Evolutionary conservation across 2,329 filamentous ascomycete species (phyloP), one percentile per base, ranked within the genome.

Genomic region (Fusarium tanahbumbuense): DNA sequence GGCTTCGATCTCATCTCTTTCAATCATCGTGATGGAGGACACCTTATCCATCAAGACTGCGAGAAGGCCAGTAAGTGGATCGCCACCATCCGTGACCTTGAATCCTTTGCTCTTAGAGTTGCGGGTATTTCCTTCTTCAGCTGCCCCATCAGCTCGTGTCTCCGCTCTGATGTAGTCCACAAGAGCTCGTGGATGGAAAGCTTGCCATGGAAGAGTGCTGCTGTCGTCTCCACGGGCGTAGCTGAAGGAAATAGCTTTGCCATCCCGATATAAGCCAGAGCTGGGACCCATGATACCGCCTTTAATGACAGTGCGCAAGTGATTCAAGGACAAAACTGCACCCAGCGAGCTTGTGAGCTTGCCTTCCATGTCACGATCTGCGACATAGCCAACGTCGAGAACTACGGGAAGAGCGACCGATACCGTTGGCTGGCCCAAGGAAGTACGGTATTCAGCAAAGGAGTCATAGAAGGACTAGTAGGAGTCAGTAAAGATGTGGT

Each of bases 21-120:
- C 5, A 64, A 69, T 59, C 64, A 67, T 67, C 2, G 66, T 67
- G 11, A 67, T 68, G 22, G 49, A 40, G 13, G 62, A 59, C 15
- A 68, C 58, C 44, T 67, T 66, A n/a, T 28, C 34, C 34, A 37
- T 37, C 10, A 37, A 7, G 3, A 37, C 34, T n/a, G 34, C 34
- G 18, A 37, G 34, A 37, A 37, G 34, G 34, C 34, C 6, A 12
- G 18, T n/a, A n/a, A 37, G 10, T 37, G 34, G 34, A n/a, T 37
- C 34, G 18, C 18, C 34, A 37, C 34, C 34, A n/a, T 37, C 34
- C 34, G 10, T 12, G 10, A 37, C 10, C 34, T 37, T 37, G 18
- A 37, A 37, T 2, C 34, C 34, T 7, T 37, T 37, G 6, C 18
- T n/a, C 34, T 37, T n/a, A 4, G 34, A n/a, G 6, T 37, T 4